These are phyloP conservation scores for Talaromyces sp. DNA, from an alignment of 2,329 filamentous ascomycete genomes.

Conservation along the genomic window DNA sequence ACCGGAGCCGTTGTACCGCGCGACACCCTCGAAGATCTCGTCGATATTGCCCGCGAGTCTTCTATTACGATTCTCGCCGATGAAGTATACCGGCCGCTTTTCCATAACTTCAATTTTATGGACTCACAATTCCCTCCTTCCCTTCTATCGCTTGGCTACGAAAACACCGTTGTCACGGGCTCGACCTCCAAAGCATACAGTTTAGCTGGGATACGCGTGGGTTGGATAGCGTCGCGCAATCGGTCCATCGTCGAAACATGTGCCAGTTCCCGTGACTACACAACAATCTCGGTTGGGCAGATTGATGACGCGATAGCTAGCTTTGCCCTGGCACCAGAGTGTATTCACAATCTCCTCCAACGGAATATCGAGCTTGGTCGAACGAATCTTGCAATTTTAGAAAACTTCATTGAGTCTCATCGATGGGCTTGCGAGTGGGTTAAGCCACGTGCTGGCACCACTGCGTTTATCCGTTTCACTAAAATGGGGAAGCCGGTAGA, in stretches of 20 bases:
- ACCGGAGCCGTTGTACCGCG: slow-evolving; percentile 67
- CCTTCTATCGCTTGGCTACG: slow-evolving; percentile 70
- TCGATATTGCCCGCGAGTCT: slow-evolving; percentile 64
- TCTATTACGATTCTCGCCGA: slow-evolving; percentile 72
- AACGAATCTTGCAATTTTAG: slow-evolving; percentile 67
- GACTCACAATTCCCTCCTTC: slow-evolving; percentile 65
- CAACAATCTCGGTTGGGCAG: slow-evolving; percentile 81
- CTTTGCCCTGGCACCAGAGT: slow-evolving; percentile 68
- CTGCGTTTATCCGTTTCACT: slow-evolving; percentile 72
- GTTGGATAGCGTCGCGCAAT: slow-evolving; percentile 77
- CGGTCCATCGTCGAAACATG: slow-evolving; percentile 64
- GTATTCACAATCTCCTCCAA: slow-evolving; percentile 64
- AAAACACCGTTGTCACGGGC: slow-evolving; percentile 71
- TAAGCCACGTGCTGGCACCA: slow-evolving; percentile 77
- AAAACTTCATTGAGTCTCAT: slow-evolving; percentile 68
- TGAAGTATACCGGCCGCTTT: slow-evolving; percentile 83
- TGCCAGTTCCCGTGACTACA: slow-evolving; percentile 73
- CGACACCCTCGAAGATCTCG: slow-evolving; percentile 61
- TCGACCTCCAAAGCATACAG: slow-evolving; percentile 86
- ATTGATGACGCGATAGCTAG: slow-evolving; percentile 78
- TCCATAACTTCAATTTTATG: slow-evolving; percentile 65
- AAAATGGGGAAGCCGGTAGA: slow-evolving; percentile 66
- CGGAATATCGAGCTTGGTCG: slow-evolving; percentile 69
- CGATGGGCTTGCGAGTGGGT: slow-evolving; percentile 68
- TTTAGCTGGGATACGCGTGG: slow-evolving; percentile 77